Percentiles rank a stretch among this genome's conserved stretches.
Conservation (phyloP, 441 rosid species). For the Populus tomentosa region DNA sequence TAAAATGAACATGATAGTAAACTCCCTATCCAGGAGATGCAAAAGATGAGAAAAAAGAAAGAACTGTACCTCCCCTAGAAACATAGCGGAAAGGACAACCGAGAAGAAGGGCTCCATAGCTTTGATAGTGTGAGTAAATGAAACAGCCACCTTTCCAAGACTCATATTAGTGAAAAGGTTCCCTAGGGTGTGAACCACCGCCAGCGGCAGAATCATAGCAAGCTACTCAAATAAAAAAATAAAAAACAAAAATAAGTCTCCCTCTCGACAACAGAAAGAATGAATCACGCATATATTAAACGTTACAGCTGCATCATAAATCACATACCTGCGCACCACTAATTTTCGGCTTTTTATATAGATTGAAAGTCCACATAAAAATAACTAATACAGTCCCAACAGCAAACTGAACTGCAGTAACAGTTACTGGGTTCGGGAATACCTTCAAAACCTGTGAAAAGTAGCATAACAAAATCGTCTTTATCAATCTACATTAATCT, state of each 20-base stretch:
- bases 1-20: neutral
- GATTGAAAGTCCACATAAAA: conserved; percentile 78
- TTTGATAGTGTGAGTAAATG: conserved; percentile 97
- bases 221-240: conserved; percentile 44
- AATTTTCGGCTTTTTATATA: conserved; percentile 77
- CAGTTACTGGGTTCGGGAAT: conserved; percentile 66
- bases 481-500: neutral
- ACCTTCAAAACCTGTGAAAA: conserved; percentile 77
- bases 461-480: neutral
- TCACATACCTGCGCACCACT: conserved; percentile 65
- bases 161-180: conserved; percentile 95
- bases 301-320: neutral
- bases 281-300: neutral
- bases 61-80: conserved; percentile 72
- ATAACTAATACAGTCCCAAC: conserved; percentile 71
- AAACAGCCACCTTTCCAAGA: conserved; percentile 95
- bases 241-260: neutral
- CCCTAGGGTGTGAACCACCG: conserved; percentile 80
- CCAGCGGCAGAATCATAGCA: conserved; percentile 78
- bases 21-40: neutral
- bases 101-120: conserved; percentile 99
- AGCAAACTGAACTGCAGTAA: conserved; percentile 69
- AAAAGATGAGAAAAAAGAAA: neutral
- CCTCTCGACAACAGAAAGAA: neutral
- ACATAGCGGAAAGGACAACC: conserved; percentile 88